These are phyloP conservation scores for Saturnispora kantuleensis DNA, from an alignment of 805 yeast species.

Conservation along the genomic window DNA sequence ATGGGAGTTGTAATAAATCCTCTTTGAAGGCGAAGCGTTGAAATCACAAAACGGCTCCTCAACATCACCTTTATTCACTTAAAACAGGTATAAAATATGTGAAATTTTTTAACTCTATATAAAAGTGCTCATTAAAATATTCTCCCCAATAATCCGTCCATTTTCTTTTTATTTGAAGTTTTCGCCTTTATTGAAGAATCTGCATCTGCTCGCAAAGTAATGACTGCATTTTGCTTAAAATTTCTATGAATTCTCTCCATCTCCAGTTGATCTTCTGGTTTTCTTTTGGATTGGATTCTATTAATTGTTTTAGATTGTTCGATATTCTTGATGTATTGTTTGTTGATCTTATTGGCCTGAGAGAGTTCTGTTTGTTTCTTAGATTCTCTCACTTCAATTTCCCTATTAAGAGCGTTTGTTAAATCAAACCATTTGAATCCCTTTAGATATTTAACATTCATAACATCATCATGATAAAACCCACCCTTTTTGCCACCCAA, in stretches of 20 bases:
- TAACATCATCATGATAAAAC: slow-evolving; percentile 87
- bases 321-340: slow-evolving; percentile 71
- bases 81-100: neutral
- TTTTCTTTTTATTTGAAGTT: slow-evolving; percentile 18
- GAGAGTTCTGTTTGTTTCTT: slow-evolving; percentile 81
- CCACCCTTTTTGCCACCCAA: slow-evolving; percentile 89
- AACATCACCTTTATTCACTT: no score
- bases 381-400: slow-evolving; percentile 79
- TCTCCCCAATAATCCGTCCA: slow-evolving; percentile 41
- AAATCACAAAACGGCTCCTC: no score
- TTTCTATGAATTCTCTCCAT: slow-evolving; percentile 38
- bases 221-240: slow-evolving; percentile 63
- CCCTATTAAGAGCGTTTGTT: slow-evolving; percentile 86
- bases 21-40: neutral
- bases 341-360: slow-evolving; percentile 81
- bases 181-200: slow-evolving; percentile 33
- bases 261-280: slow-evolving; percentile 4
- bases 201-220: slow-evolving; percentile 60
- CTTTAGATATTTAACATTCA: slow-evolving; percentile 81
- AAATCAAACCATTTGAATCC: slow-evolving; percentile 94
- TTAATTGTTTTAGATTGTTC: slow-evolving; percentile 77
- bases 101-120: neutral
- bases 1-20: neutral
- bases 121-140: slow-evolving; percentile 32
- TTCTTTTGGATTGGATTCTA: slow-evolving; percentile 47